Evolutionary conservation across 371 early-diverging fungal species (phyloP), one percentile per base, ranked within the genome.

Genomic region (Apophysomyces trapeziformis): DNA sequence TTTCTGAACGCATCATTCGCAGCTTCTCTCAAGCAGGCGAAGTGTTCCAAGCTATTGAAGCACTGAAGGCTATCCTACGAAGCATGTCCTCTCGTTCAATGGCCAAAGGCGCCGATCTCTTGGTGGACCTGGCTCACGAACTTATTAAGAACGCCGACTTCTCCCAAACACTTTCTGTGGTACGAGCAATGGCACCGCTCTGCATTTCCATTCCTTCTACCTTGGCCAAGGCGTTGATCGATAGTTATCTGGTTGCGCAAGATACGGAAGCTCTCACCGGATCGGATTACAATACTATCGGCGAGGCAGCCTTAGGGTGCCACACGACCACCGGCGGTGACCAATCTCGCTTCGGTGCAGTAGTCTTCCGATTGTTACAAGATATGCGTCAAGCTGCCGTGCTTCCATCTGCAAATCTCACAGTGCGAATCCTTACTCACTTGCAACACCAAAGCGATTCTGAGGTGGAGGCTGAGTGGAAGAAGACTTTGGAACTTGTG

Each of bases 51-150:
- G 75, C 74, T 3, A 68, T 79, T 41, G 60, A 45, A 36, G 75
- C 82, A 12, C 61, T 82, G 11, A 43, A 70, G 43, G 62, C 58
- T 0, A 54, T 82, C 4, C 46, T 74, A 16, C 47, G 69, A 45
- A 43, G 69, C 58, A 72, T 77, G 66, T 71, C 72, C 0, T 43
- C 69, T 13, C 75, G 78, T 1, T 66, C 76, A 1, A 56, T 75
- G 7, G 14, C 68, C 11, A 76, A 75, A 44, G 77, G 76, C 7
- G 38, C 67, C 4, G 6, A 57, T 8, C 69, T 72, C 18, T 47
- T 79, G 8, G 50, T 68, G 38, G 47, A 67, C 16, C 68, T 64
- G 8, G 64, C 68, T 12, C 39, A 35, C 13, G 14, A 68, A 13
- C 26, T 63, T 8, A 32, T 63, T 16, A 60, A 37, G 4, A 43